Conservation (phyloP, 495 filamentous ascomycete genomes). For the Lasiosphaeriaceae sp. region DNA sequence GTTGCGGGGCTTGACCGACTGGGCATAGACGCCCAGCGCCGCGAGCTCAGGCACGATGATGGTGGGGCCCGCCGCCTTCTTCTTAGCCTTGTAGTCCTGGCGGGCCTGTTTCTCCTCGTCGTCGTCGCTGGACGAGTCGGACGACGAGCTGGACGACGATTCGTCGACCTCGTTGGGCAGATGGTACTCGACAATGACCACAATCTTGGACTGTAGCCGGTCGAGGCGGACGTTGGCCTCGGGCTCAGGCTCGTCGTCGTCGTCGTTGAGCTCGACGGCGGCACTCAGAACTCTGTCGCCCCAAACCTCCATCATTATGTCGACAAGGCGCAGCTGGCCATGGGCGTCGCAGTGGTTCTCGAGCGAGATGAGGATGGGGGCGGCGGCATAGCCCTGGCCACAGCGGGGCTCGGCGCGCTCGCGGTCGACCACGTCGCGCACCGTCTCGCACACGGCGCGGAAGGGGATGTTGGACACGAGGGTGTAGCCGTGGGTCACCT, state of each 20-base stretch:
- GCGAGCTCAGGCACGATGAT: constrained; percentile 52
- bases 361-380: constrained; percentile 50
- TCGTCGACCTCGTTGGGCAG: constrained; percentile 40
- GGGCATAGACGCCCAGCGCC: constrained; percentile 52
- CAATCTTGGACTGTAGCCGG: constrained; percentile 49
- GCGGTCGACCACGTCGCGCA: constrained; percentile 45
- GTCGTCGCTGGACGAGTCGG: constrained; percentile 12
- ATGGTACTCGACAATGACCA: constrained; percentile 54
- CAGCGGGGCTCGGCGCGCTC: constrained; percentile 29
- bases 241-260: constrained; percentile 33
- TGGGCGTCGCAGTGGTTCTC: constrained; percentile 49
- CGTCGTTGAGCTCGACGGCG: constrained; percentile 40
- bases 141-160: constrained; percentile 21
- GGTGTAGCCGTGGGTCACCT: constrained; percentile 55
- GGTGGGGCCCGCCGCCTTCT: constrained; percentile 29
- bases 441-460: constrained; percentile 48
- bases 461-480: constrained; percentile 53
- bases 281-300: constrained; percentile 47
- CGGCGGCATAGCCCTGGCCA: constrained; percentile 31
- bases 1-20: constrained; percentile 52
- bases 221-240: constrained; percentile 40
- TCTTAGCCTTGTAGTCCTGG: constrained; percentile 36
- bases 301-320: constrained; percentile 54
- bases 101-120: constrained; percentile 26
- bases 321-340: constrained; percentile 45